Evolutionary conservation across 1,284 basidiomycete genomes (phyloP).

Genomic region (Trichosporon asahii): DNA sequence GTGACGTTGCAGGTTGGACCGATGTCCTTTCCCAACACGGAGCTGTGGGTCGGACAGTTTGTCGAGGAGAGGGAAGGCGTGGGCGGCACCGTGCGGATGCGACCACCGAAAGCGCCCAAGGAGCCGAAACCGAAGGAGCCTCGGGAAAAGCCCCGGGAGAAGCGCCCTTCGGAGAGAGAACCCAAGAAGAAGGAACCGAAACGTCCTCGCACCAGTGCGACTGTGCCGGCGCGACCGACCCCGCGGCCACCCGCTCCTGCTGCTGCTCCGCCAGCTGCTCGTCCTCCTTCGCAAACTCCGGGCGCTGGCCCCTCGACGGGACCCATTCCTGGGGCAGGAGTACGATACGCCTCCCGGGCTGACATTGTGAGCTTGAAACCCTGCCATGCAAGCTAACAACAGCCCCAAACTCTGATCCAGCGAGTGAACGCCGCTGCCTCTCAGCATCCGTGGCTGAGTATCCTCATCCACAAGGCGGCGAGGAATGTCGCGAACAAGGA

Average conservation of each 20-base stretch:
- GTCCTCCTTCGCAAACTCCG: constrained; percentile 2
- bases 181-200: constrained; percentile 11
- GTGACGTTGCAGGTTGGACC: constrained; percentile 43
- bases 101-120: constrained; percentile 16
- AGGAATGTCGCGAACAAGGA: constrained; percentile 43
- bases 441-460: constrained; percentile 42
- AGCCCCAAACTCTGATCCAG: constrained; percentile 39
- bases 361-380: constrained; percentile 21
- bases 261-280: neutral
- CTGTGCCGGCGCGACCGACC: neutral
- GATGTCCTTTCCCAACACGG: constrained; percentile 42
- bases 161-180: neutral
- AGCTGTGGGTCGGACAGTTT: constrained; percentile 48
- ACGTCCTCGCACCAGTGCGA: constrained; percentile 2
- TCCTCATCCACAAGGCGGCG: constrained; percentile 50
- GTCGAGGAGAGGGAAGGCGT: constrained; percentile 32
- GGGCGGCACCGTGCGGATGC: constrained; percentile 16
- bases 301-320: constrained; percentile 4
- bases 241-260: constrained; percentile 9
- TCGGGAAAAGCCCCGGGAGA: neutral
- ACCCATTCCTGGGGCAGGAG: constrained; percentile 5
- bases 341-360: constrained; percentile 18
- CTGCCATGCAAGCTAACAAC: neutral
- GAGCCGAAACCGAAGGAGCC: constrained; percentile 16
- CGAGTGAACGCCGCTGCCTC: constrained; percentile 46